A percentile compares a stretch with the other conserved stretches of the same genome.
phyloP scores from a whole-genome alignment of 2,329 filamentous ascomycete genomes.

The Knufia petricola region DNA sequence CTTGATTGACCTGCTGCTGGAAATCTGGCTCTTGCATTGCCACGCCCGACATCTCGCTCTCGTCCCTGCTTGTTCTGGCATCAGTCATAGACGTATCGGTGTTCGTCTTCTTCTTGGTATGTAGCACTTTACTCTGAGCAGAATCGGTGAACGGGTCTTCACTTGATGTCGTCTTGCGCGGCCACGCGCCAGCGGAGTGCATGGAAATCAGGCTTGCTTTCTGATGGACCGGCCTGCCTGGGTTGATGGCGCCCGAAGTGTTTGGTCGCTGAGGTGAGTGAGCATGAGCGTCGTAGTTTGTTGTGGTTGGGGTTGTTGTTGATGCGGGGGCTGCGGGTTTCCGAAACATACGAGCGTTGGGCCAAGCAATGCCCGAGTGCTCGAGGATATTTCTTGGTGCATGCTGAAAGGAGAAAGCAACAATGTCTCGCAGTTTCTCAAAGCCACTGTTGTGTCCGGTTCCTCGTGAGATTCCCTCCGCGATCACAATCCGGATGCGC shows the following conservation, averaged over 20 bases:
- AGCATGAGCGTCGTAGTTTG: constrained; percentile 47
- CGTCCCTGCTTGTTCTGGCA: constrained; percentile 32
- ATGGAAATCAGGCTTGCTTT: neutral
- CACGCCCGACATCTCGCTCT: constrained; percentile 33
- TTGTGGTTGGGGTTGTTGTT: constrained; percentile 34
- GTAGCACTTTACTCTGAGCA: constrained; percentile 2
- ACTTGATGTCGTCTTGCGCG: neutral
- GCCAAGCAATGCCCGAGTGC: constrained; percentile 67
- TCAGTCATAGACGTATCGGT: constrained; percentile 43
- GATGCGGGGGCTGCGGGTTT: constrained; percentile 18
- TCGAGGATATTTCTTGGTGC: constrained; percentile 67
- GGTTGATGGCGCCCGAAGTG: constrained; percentile 18
- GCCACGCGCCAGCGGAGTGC: constrained; percentile 16
- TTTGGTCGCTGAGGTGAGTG: constrained; percentile 48
- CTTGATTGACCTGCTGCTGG: constrained; percentile 32
- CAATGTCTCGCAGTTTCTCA: constrained; percentile 60
- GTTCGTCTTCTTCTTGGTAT: constrained; percentile 24
- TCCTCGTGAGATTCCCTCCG: constrained; percentile 52
- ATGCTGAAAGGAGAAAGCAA: constrained; percentile 77
- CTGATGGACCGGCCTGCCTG: neutral
- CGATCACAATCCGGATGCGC: constrained; percentile 65
- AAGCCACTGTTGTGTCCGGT: constrained; percentile 42
- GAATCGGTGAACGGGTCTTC: constrained; percentile 10
- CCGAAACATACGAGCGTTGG: constrained; percentile 58
- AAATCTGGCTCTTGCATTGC: constrained; percentile 26